phyloP scores from a whole-genome alignment of 139 green algal species.

The Penium margaritaceum region DNA sequence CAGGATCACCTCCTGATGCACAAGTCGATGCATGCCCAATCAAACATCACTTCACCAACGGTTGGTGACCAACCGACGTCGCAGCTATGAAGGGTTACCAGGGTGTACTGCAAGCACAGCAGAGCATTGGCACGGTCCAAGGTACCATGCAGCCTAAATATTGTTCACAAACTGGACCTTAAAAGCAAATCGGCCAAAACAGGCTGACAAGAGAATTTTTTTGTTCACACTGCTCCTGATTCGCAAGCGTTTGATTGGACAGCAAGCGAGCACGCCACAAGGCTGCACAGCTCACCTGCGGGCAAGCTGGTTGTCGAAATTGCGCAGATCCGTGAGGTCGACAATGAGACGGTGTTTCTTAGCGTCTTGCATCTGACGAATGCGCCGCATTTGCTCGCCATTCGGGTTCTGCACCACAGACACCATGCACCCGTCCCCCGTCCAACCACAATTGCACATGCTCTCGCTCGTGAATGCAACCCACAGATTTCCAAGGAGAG shows the following conservation, averaged over 20 bases:
- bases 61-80: too few species aligned
- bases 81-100: too few species aligned
- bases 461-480: too few species aligned
- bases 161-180: background rate
- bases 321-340: slow-evolving; percentile 60
- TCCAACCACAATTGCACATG: too few species aligned
- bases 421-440: too few species aligned
- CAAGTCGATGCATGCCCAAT: too few species aligned
- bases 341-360: slow-evolving; percentile 56
- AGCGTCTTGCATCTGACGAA: slow-evolving; percentile 36
- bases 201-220: too few species aligned
- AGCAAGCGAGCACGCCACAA: background rate
- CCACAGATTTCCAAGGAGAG: background rate
- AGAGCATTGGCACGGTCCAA: background rate
- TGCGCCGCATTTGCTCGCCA: slow-evolving; percentile 43
- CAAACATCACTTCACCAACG: too few species aligned
- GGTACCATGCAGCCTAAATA: background rate
- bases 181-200: background rate
- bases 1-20: too few species aligned
- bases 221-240: background rate
- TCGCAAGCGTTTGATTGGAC: background rate
- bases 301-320: slow-evolving; percentile 64
- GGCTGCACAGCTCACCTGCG: slow-evolving; percentile 14
- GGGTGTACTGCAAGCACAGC: too few species aligned
- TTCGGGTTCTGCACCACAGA: slow-evolving; percentile 34